Evolutionary conservation across 2,329 filamentous ascomycete genomes (phyloP), one percentile per base, ranked within the genome.

Genomic region (Pseudohalonectria lignicola): DNA sequence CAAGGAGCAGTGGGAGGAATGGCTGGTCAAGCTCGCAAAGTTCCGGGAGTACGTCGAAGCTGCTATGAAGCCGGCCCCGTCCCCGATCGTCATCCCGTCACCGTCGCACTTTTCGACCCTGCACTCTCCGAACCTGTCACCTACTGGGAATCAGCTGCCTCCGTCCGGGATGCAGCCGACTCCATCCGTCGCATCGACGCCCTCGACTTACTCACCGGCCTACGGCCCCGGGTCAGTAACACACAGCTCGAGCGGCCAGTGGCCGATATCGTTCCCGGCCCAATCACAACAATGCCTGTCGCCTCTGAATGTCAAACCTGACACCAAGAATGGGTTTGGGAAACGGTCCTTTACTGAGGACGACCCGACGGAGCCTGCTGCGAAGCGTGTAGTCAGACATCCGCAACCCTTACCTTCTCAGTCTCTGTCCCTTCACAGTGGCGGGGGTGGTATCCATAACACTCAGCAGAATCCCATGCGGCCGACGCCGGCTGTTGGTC

Each of bases 1-100:
- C 4, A 80, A 86, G 53, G 71, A 78, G 38, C 76, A 94, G 55
- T 98, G 92, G 92, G 71, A 78, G 35, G 73, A 79, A 39, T 96
- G 92, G 92, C 79, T 95, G 51, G 66, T 69, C 44, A 87, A 87
- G 56, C 67, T 96, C 39, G 74, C 82, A 37, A 82, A 80, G 47
- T 95, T 95, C 54, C 79, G 80, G 46, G 77, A 80, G 37, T 95
- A 87, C 61, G 87, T 86, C 61, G 79, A 88, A 48, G 73, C 74
- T 41, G 83, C 85, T 23, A 58, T 57, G 39, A 50, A 59, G 30
- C 58, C 63, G 8, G 52, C 57, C 31, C 50, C 52, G 9, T 63
- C 67, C 35, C 59, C 66, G 13, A 45, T 67, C 31, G 53, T 56
- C 40, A 50, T 64, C 5, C 54, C 63, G 3, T 29, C 16, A 5